These are phyloP conservation scores for Wallacemonas sp. DNA, from an alignment of 208 protist species.

Conservation along the genomic window DNA sequence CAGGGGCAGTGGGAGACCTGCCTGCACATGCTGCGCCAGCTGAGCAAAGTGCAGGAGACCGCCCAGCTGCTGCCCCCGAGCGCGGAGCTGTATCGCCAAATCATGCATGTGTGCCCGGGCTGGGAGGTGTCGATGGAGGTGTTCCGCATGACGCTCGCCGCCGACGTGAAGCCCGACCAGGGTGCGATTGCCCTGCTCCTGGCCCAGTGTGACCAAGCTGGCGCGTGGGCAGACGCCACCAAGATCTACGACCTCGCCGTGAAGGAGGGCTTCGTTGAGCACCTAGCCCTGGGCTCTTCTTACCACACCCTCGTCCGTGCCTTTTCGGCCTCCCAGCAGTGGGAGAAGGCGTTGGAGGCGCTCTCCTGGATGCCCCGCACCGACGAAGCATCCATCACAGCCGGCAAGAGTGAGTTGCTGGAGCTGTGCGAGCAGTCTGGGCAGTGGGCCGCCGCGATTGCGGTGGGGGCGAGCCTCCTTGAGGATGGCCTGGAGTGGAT, in stretches of 20 bases:
- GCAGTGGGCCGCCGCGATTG: conserved; percentile 76
- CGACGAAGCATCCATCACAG: conserved; percentile 63
- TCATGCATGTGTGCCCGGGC: conserved; percentile 61
- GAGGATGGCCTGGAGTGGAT: conserved; percentile 42
- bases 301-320: conserved; percentile 78
- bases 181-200: conserved; percentile 59
- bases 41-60: conserved; percentile 62
- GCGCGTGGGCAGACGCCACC: conserved; percentile 68
- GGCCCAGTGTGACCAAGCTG: conserved; percentile 63
- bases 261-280: conserved; percentile 62
- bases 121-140: conserved; percentile 64
- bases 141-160: conserved; percentile 55
- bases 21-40: conserved; percentile 69
- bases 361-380: conserved; percentile 85
- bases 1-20: conserved; percentile 69
- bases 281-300: conserved; percentile 44
- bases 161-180: conserved; percentile 61
- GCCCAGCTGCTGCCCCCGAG: conserved; percentile 58
- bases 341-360: conserved; percentile 82
- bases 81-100: conserved; percentile 54
- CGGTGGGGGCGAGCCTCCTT: conserved; percentile 55
- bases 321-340: conserved; percentile 69
- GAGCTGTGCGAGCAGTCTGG: conserved; percentile 81
- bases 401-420: conserved; percentile 72
- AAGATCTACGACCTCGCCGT: conserved; percentile 75